Base-by-base conservation (phyloP, 305 asterid genomes). In the Fraxinus latifolia region DNA sequence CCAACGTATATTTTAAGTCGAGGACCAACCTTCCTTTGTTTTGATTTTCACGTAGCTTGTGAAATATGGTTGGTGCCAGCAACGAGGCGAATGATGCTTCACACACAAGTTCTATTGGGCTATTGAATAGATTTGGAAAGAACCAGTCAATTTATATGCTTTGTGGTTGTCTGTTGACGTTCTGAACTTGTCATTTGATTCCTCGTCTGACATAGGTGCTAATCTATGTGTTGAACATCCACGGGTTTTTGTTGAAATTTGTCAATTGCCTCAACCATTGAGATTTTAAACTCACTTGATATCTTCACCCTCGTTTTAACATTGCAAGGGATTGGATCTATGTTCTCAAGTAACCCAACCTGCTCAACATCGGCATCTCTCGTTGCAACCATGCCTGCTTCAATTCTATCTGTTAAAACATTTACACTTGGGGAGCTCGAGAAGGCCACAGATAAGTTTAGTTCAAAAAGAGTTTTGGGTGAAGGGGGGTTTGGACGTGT, bases 401-500 rank as follows among this genome's bases (percentile, higher is more conserved):
- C 94, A 68, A 83, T 94, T 81, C 97, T 91, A 60, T 94, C 98
- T 74, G 97, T 94, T 53, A 90, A 91, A 87, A 90, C 93, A 81
- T 94, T 94, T 86, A 31, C 97, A 65, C 91, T 92, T 62, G 87
- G 74, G 9, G 97, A 95, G 91, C 92, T 95, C 29, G 93, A 91
- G 89, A 90, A 83, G 83, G 98, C 98, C 83, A 95, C 98, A 1
- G 97, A 90, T 73, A 92, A 89, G 83, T 95, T 95, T 86, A 92
- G 95, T 86, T 76, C 79, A 5, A 87, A 84, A 78, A 90, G 87
- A 87, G 88, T 95, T 67, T 82, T 95, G 83, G 99, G 99, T 33
- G 98, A 95, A 93, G 99, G 99, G 83, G 99, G 99, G 62, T 95
- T 95, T 87, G 99, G 99, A 39, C 94, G 98, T 53, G 99, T 95